These are phyloP conservation scores for Melaleuca quinquenervia DNA, from an alignment of 345 rosid genomes.

Conservation along the genomic window DNA sequence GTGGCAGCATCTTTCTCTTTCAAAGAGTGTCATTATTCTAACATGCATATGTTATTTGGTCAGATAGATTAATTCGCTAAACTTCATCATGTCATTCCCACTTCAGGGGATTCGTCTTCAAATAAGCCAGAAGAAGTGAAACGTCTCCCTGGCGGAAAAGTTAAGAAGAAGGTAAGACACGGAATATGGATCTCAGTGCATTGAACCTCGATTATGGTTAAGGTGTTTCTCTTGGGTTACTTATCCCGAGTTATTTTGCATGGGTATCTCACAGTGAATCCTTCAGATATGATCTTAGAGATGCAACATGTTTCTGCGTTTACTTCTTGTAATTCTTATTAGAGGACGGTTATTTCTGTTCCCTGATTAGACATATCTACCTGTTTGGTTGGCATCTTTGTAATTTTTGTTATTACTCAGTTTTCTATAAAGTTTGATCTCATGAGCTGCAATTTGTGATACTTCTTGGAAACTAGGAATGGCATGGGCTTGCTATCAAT, in stretches of 20 bases:
- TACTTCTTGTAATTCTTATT: background rate
- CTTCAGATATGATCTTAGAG: background rate
- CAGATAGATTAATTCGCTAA: background rate
- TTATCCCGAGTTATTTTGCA: background rate
- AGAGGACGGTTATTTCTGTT: background rate
- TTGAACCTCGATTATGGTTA: background rate
- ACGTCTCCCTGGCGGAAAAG: constrained; percentile 88
- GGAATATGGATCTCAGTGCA: background rate
- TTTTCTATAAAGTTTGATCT: background rate
- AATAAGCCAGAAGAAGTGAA: constrained; percentile 72
- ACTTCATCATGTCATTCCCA: background rate
- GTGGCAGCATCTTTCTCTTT: background rate
- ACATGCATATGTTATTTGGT: background rate
- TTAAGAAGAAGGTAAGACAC: constrained; percentile 78
- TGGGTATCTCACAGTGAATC: background rate
- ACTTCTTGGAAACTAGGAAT: background rate
- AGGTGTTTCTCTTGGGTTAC: background rate
- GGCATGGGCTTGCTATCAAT: background rate
- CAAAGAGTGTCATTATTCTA: background rate
- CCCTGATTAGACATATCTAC: background rate
- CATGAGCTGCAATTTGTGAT: background rate
- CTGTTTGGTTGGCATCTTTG: background rate
- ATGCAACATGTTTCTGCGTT: background rate
- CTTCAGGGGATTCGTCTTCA: constrained; percentile 28
- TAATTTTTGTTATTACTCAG: background rate